Percentiles rank a stretch among this genome's conserved stretches.
These are phyloP conservation scores for Saccharomycopsis guyanensis DNA, from an alignment of 805 yeast genomes.

Conservation along the genomic window DNA sequence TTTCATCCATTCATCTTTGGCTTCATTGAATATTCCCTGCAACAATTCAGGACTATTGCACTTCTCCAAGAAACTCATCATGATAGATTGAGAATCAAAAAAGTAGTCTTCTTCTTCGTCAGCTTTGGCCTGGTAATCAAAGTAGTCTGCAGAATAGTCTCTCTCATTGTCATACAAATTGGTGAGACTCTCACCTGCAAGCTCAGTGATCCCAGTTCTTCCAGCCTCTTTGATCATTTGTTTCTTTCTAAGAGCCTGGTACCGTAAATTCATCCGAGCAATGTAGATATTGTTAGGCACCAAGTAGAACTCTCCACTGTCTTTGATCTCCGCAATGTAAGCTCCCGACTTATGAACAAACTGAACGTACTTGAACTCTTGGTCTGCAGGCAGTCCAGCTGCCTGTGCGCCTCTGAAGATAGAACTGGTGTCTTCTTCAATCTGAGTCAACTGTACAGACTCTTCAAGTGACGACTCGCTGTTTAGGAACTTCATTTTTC, in stretches of 20 bases:
- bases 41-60: constrained; percentile 48
- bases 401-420: not conserved
- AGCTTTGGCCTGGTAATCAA: constrained; percentile 5
- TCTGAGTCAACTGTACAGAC: constrained; percentile 40
- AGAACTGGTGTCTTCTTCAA: constrained; percentile 24
- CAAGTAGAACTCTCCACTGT: constrained; percentile 66
- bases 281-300: constrained; percentile 86
- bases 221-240: constrained; percentile 1
- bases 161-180: constrained; percentile 4
- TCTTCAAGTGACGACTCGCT: not conserved
- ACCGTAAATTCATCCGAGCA: constrained; percentile 54
- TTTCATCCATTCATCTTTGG: constrained; percentile 29
- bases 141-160: constrained; percentile 12
- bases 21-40: constrained; percentile 49
- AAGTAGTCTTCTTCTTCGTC: constrained; percentile 24
- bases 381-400: not conserved
- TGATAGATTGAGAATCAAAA: constrained; percentile 64
- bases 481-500: constrained; percentile 31
- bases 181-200: not conserved
- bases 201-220: not conserved
- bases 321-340: constrained; percentile 79
- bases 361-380: constrained; percentile 49
- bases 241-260: constrained; percentile 22
- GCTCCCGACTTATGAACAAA: constrained; percentile 87
- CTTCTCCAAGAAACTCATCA: constrained; percentile 57